A percentile compares a stretch with the other conserved stretches of the same genome.
phyloP scores from a whole-genome alignment of 176 grass and related monocot genomes.

The Thalia dealbata region DNA sequence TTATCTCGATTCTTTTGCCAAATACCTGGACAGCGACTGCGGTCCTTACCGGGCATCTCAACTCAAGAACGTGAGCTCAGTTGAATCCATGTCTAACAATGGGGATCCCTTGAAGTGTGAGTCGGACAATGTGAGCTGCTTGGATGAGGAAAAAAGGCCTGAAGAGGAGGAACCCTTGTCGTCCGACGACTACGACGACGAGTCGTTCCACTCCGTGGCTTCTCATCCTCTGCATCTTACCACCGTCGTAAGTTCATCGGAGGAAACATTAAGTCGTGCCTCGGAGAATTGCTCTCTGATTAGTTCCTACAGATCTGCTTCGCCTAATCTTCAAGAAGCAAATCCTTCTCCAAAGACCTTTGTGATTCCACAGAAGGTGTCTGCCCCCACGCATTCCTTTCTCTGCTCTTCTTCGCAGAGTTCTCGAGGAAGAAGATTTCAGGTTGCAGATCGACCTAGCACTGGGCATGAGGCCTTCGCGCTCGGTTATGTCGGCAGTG shows the following conservation, averaged over 20 bases:
- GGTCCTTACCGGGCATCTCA: conserved; percentile 7
- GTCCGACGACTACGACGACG: conserved; percentile 25
- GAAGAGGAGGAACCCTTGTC: neutral
- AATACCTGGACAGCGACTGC: conserved; percentile 31
- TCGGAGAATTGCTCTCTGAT: conserved; percentile 1
- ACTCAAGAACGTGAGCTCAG: conserved; percentile 6
- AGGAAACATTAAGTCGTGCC: neutral
- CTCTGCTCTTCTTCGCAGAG: conserved; percentile 2
- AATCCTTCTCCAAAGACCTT: neutral
- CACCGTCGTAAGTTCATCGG: neutral
- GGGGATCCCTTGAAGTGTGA: conserved; percentile 4
- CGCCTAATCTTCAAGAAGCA: neutral
- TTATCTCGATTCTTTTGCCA: conserved; percentile 60
- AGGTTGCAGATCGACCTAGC: neutral
- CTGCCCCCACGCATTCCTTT: neutral
- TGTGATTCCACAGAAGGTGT: conserved; percentile 7
- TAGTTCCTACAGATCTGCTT: conserved; percentile 1
- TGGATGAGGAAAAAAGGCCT: conserved; percentile 20
- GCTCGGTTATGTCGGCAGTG: neutral
- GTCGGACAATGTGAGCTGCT: conserved; percentile 18
- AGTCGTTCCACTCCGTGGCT: conserved; percentile 65
- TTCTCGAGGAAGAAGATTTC: neutral
- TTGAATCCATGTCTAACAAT: conserved; percentile 8
- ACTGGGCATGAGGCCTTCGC: neutral
- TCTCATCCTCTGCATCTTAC: conserved; percentile 9